These are phyloP conservation scores for Populus hybrid DNA, from an alignment of 441 rosid genomes.

Conservation along the genomic window DNA sequence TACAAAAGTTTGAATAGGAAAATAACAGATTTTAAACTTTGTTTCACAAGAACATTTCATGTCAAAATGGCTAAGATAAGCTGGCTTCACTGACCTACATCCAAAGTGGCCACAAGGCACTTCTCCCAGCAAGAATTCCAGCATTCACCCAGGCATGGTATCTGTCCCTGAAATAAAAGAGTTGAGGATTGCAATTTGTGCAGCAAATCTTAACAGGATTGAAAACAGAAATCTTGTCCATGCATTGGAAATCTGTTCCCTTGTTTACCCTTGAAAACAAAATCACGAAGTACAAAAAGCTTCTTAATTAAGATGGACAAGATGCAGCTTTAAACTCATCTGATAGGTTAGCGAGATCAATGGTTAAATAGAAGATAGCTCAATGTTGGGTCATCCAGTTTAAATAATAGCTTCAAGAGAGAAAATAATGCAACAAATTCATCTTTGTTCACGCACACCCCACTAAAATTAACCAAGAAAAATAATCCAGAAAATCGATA, in stretches of 20 bases:
- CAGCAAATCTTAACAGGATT: background rate
- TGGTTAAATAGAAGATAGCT: background rate
- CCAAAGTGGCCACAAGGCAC: slow-evolving; percentile 73
- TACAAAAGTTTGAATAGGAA: background rate
- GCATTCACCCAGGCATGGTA: slow-evolving; percentile 88
- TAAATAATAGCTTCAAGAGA: background rate
- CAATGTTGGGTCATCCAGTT: background rate
- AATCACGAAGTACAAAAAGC: background rate
- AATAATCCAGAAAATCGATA: slow-evolving; percentile 50
- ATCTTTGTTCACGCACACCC: background rate
- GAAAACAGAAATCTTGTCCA: background rate
- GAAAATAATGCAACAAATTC: background rate
- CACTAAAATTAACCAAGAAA: slow-evolving; percentile 4
- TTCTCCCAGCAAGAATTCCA: slow-evolving; percentile 71
- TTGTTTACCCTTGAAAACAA: too few species aligned
- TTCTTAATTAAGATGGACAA: background rate
- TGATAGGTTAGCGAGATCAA: background rate
- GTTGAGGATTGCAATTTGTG: slow-evolving; percentile 28
- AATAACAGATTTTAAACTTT: background rate
- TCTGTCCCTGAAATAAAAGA: slow-evolving; percentile 45
- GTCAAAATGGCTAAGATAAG: background rate
- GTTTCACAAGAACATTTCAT: background rate
- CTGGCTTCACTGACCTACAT: slow-evolving; percentile 42
- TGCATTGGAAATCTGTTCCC: background rate
- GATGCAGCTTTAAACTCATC: background rate